A percentile compares a stretch with the other conserved stretches of the same genome.
These are phyloP conservation scores for Nothophoma quercina DNA, from an alignment of 2,329 filamentous ascomycete species.

Conservation along the genomic window DNA sequence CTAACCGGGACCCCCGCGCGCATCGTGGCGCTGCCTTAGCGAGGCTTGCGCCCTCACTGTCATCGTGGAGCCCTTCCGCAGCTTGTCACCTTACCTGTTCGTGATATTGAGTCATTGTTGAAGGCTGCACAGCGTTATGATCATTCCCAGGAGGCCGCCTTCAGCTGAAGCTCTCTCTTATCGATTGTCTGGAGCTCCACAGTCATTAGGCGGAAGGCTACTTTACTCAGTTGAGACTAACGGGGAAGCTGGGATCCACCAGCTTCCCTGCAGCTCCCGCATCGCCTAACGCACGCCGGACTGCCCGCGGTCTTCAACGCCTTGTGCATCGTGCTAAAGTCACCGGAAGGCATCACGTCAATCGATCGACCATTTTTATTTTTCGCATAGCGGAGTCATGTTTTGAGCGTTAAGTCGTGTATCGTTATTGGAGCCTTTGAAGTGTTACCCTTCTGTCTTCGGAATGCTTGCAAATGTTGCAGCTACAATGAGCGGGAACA, in stretches of 20 bases:
- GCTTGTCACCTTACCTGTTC: conserved; percentile 2
- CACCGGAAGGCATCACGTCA: not conserved
- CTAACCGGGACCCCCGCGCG: conserved; percentile 25
- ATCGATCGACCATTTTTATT: not conserved
- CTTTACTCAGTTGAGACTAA: conserved; percentile 24
- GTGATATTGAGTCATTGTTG: conserved; percentile 13
- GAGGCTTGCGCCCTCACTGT: conserved; percentile 14
- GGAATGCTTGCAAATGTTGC: conserved; percentile 65
- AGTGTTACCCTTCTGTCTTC: not conserved
- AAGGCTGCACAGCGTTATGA: conserved; percentile 11
- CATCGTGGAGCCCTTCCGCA: conserved; percentile 11
- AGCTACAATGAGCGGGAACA: conserved; percentile 72
- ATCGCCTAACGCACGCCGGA: conserved; percentile 16
- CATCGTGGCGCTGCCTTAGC: conserved; percentile 16
- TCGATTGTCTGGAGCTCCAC: conserved; percentile 18
- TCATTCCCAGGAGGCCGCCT: conserved; percentile 8
- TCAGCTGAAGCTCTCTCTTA: conserved; percentile 11
- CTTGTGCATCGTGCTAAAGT: not conserved
- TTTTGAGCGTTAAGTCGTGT: not conserved
- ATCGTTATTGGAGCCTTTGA: not conserved
- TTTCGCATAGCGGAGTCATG: not conserved
- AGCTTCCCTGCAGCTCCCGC: conserved; percentile 35
- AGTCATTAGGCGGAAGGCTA: conserved; percentile 29
- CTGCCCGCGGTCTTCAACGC: conserved; percentile 17
- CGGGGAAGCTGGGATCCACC: conserved; percentile 27